These are phyloP conservation scores for Tetrahymena elliotti DNA, from an alignment of 73 alveolate genomes.

Conservation along the genomic window DNA sequence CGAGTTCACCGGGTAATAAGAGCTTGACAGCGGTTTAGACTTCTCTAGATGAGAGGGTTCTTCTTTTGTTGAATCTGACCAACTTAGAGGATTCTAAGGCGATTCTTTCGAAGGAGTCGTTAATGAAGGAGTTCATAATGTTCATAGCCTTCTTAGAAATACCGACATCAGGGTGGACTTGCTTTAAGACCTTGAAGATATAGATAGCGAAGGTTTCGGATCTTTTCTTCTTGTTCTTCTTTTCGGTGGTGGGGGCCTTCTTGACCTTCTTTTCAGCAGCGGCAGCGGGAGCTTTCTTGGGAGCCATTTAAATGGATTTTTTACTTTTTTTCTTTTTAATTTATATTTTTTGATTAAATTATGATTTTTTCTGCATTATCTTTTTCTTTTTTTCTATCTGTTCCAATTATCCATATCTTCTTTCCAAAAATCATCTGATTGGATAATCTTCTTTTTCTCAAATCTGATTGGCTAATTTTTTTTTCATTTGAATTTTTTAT, in stretches of 20 bases:
- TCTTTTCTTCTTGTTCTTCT: conserved; percentile 48
- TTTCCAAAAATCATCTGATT: not conserved
- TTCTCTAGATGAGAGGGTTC: conserved; percentile 58
- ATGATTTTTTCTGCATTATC: not conserved
- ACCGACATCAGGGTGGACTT: conserved; percentile 64
- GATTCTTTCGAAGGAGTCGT: conserved; percentile 61
- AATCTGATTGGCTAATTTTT: not conserved
- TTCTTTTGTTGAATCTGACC: conserved; percentile 51
- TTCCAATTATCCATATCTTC: not conserved
- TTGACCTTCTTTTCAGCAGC: conserved; percentile 50
- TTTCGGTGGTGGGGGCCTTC: conserved; percentile 44
- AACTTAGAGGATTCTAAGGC: conserved; percentile 56
- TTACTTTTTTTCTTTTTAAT: not conserved
- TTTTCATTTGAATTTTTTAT: not conserved
- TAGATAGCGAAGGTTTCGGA: conserved; percentile 57
- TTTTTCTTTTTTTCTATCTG: not conserved
- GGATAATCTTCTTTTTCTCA: not conserved
- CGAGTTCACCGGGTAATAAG: conserved; percentile 62
- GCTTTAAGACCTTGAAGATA: conserved; percentile 58
- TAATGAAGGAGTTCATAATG: conserved; percentile 55
- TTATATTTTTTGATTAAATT: not conserved
- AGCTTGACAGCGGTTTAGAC: conserved; percentile 66
- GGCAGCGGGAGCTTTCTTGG: conserved; percentile 51
- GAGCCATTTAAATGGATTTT: conserved; percentile 27
- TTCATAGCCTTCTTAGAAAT: conserved; percentile 61